A percentile compares a stretch with the other conserved stretches of the same genome.
Evolutionary conservation across 495 filamentous ascomycete genomes (phyloP).

Genomic region (Podospora didyma): DNA sequence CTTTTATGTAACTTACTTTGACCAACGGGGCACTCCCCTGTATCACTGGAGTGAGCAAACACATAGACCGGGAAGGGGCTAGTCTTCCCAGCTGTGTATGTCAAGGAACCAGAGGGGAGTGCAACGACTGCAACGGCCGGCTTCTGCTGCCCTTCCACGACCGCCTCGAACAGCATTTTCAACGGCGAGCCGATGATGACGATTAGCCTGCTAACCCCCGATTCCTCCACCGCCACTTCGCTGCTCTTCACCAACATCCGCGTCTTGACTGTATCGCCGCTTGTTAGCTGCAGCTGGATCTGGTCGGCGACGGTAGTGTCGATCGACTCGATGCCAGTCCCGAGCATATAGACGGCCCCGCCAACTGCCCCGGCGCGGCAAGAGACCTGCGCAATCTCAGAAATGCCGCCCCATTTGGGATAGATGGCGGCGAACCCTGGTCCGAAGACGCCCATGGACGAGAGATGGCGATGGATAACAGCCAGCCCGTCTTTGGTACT

Average conservation of each 20-base stretch:
- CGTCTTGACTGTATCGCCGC: constrained; percentile 56
- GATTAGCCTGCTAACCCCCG: constrained; percentile 42
- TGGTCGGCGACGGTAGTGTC: constrained; percentile 12
- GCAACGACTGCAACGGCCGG: constrained; percentile 73
- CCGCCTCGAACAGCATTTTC: constrained; percentile 59
- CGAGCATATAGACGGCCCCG: constrained; percentile 84
- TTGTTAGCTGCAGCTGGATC: constrained; percentile 52
- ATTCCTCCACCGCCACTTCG: constrained; percentile 19
- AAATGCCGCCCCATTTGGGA: constrained; percentile 86
- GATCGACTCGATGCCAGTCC: constrained; percentile 53
- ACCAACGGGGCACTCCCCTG: constrained; percentile 78
- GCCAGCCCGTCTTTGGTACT: constrained; percentile 60
- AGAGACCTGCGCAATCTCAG: constrained; percentile 89
- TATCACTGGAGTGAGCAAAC: constrained; percentile 75
- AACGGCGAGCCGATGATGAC: constrained; percentile 68
- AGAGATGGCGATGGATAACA: constrained; percentile 74
- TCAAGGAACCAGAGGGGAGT: constrained; percentile 56
- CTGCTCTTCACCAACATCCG: constrained; percentile 49
- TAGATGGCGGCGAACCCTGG: constrained; percentile 80
- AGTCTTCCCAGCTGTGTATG: constrained; percentile 28
- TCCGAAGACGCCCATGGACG: constrained; percentile 82
- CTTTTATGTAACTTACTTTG: constrained; percentile 78
- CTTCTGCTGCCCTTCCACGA: constrained; percentile 66
- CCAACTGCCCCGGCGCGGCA: constrained; percentile 92
- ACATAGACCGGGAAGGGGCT: constrained; percentile 61